Evolutionary conservation across 495 filamentous ascomycete species (phyloP), one percentile per base, ranked within the genome.

Genomic region (Aspergillus cristatus): DNA sequence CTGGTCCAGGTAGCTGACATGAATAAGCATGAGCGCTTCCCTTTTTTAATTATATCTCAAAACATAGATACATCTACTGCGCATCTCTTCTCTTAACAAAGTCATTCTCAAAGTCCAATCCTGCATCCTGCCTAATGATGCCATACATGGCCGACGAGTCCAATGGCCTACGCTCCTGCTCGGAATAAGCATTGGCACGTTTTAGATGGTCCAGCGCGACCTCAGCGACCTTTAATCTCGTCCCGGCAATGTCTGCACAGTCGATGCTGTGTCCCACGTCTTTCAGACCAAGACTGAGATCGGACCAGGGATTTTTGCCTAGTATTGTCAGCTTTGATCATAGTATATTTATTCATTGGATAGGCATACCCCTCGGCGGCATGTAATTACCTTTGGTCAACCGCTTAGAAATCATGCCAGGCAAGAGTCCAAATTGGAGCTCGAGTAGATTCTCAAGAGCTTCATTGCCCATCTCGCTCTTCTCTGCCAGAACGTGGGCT

Each of bases 401-500:
- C 2, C 42, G 42, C 2, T 13, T 45, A 2, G 42, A 45, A 14
- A 12, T 24, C 10, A 34, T 36, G 18, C 37, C 14, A 8, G 35
- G 28, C 16, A 42, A 12, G 11, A 25, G 28, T 13, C 37, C 37
- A 14, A 46, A 46, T n/a, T 46, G 40, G 18, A 38, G 13, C 12
- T 46, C 38, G 3, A 46, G 37, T 22, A 46, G 15, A 5, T 29
- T 46, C 26, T 46, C 43, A 29, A 46, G 24, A 10, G 33, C 37
- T 3, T 14, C 38, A 1, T 22, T 28, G n/a, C 37, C 43, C 18
- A 46, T 32, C 3, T 39, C 18, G 18, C 40, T 43, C 32, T 42
- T 47, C 22, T 47, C 45, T 1, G 45, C 45, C 13, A 47, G 18
- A 2, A 43, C 45, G 5, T 47, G 40, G 3, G 40, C 45, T 39